Base-by-base conservation (phyloP, 257 asterid species). In the Solanum bukasovii region DNA sequence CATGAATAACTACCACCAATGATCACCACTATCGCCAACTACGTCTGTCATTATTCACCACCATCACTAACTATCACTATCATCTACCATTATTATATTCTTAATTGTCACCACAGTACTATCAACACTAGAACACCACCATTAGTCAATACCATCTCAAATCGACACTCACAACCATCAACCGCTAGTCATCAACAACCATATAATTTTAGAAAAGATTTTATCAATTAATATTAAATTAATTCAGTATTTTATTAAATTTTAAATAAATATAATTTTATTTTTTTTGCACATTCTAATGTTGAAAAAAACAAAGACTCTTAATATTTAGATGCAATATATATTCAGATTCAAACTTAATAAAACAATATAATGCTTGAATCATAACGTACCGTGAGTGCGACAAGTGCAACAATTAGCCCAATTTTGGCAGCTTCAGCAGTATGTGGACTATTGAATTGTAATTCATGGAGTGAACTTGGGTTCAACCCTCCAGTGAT, bases 401-500 rank as follows among this genome's bases (percentile, higher is more conserved):
- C 92, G 27, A 92, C 83, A 65, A 91, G 49, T 8, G 90, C 90
- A 49, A 86, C 86, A 42, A 92, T 79, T 6, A 92, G 75, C 3
- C 92, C 94, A 65, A 89, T 90, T 90, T 88, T 91, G 74, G 84
- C 87, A 27, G 88, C 92, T 91, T 87, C 85, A 70, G 81, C 70
- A 25, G 88, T 84, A 87, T 89, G 90, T 13, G 86, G 87, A 9
- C 90, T 86, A 31, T 72, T 86, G n/a, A 92, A 92, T 68, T 91
- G 90, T 67, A 92, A 44, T 34, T 88, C 87, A 13, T 87, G 88
- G 44, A 88, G 34, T 7, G 93, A 92, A 46, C 81, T 38, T 23
- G 94, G 94, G 67, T 92, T 92, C 46, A 90, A 29, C 21, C 93
- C 94, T 78, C 90, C 84, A 38, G 83, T 88, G 13, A 91, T 86